Conservation (phyloP, 2,329 filamentous ascomycete genomes). For the Aspergillus sp. region DNA sequence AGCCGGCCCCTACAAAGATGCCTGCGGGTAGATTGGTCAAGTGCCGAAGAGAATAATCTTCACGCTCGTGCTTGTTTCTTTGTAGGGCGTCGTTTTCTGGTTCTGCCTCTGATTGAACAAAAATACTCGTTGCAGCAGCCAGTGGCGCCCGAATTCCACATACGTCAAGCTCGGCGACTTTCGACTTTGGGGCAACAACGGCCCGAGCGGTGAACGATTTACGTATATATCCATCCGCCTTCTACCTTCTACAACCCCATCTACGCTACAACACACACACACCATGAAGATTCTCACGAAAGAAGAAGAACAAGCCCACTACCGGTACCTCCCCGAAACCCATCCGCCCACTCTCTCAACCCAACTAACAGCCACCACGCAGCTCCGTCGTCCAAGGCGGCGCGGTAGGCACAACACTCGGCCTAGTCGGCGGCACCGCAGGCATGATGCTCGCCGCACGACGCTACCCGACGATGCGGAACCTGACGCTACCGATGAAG, state of each 20-base stretch:
- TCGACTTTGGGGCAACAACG: no score
- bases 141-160: no score
- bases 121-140: no score
- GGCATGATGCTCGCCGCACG: slow-evolving; percentile 59
- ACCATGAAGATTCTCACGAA: slow-evolving; percentile 92
- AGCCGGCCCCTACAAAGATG: no score
- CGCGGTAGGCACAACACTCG: slow-evolving; percentile 58
- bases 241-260: no score
- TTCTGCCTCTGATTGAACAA: no score
- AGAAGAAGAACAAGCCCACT: slow-evolving; percentile 84
- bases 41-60: no score
- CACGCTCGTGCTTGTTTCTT: no score
- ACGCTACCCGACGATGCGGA: slow-evolving; percentile 68
- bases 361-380: slow-evolving; percentile 13
- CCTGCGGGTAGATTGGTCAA: no score
- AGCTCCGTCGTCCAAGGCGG: slow-evolving; percentile 71
- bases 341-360: slow-evolving; percentile 1
- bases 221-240: neutral
- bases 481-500: slow-evolving; percentile 80
- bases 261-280: no score
- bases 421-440: slow-evolving; percentile 56
- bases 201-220: neutral
- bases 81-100: no score
- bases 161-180: no score
- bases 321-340: slow-evolving; percentile 45